phyloP scores from a whole-genome alignment of 805 yeast genomes.

The Vanderwaltozyma yarrowii region DNA sequence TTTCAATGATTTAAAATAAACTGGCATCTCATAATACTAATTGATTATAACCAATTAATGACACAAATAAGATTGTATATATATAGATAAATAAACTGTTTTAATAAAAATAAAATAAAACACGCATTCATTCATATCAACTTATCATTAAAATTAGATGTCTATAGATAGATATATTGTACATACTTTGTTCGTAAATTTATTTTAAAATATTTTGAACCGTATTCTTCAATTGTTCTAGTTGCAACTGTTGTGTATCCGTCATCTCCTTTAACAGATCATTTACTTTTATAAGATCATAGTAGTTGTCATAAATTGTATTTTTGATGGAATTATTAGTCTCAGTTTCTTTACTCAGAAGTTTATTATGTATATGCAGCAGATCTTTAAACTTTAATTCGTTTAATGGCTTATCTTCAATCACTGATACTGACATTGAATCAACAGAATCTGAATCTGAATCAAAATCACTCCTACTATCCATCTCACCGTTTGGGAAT shows the following conservation, averaged over 20 bases:
- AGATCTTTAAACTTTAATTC: constrained; percentile 16
- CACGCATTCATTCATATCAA: no score
- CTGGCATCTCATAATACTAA: no score
- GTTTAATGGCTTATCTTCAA: constrained; percentile 7
- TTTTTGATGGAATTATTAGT: constrained; percentile 44
- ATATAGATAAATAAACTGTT: no score
- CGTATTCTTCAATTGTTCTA: constrained; percentile 6
- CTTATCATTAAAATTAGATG: no score
- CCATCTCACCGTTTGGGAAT: not conserved
- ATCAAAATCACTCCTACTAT: not conserved
- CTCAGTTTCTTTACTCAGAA: constrained; percentile 23
- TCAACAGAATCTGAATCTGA: constrained; percentile 1
- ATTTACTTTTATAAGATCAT: constrained; percentile 59
- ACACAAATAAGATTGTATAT: no score
- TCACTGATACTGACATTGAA: not conserved
- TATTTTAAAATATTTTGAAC: constrained; percentile 5
- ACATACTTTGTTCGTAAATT: not conserved
- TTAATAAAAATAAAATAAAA: no score
- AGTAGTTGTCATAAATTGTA: constrained; percentile 66
- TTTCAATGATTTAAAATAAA: constrained; percentile 17
- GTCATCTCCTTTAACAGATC: constrained; percentile 33
- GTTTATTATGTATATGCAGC: constrained; percentile 19
- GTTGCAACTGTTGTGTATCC: constrained; percentile 6
- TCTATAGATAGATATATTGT: not conserved
- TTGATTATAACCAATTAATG: no score